Base-by-base conservation (phyloP, 2,329 filamentous ascomycete species). In the Cladophialophora exuberans region DNA sequence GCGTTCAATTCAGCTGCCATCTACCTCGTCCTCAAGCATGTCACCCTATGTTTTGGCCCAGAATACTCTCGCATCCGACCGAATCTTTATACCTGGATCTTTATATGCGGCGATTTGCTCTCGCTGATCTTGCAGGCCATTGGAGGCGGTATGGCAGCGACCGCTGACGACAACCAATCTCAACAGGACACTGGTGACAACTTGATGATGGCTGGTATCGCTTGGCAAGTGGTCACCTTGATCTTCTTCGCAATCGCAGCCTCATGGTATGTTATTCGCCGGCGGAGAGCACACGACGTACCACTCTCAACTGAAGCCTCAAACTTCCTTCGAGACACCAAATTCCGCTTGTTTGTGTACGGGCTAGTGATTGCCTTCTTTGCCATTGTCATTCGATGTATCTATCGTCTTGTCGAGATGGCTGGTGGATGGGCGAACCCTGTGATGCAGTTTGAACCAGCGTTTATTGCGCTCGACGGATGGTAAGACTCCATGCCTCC, bases 121-220 rank as follows among this genome's bases (percentile, higher is more conserved):
- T 81, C 78, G n/a, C 75, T 86, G 11, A 61, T 81, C 11, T 69
- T 85, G 4, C 83, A 86, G 66, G 82, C 80, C 4, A 49, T 49
- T 23, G 83, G 83, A 52, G 82, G 77, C 39, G 72, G 83, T 45
- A 80, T 84, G 1, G 80, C 83, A 0, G 76, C 76, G 0, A 79
- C 79, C 1, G 66, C 67, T 4, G 67, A 68, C 1, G 69, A 74
- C 13, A 56, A 62, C 3, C 58, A 73, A 17, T 64, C 68, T 2
- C 66, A 76, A 13, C 69, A 74, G 6, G 69, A 79, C 38, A 64
- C 73, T 1, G 81, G 81, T 5, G 77, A 80, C 48, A 67, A 82
- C 60, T 75, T 84, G 53, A 83, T 84, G 70, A 78, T 84, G 46
- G 76, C 81, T 0, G 82, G 82, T 62, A 77, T 85, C 36, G 73